A percentile compares a stretch with the other conserved stretches of the same genome.
Evolutionary conservation across 23 red algal species (phyloP).

Genomic region (Agarophyton chilense): DNA sequence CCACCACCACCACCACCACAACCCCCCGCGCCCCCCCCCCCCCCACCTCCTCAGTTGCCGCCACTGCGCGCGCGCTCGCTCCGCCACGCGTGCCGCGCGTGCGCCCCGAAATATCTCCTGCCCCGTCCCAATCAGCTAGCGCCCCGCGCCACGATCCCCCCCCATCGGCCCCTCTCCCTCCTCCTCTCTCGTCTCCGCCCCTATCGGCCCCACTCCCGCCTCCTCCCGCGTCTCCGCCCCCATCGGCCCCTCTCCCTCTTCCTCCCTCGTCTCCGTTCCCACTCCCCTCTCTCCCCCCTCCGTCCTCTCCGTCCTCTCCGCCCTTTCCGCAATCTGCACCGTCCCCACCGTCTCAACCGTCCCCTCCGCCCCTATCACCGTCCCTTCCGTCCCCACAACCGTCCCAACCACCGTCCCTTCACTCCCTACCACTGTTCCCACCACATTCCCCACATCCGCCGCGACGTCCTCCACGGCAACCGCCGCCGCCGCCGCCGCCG

Average conservation of each 20-base stretch:
- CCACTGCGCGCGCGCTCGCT: neutral
- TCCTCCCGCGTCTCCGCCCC: neutral
- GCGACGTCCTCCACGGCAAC: neutral
- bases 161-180: neutral
- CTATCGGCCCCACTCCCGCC: neutral
- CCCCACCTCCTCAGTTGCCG: too few species aligned
- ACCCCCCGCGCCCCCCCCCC: too few species aligned
- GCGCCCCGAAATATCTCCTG: neutral
- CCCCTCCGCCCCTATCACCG: neutral
- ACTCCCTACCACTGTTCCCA: neutral
- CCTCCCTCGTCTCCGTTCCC: neutral
- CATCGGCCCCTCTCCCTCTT: neutral
- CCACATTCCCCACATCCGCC: constrained; percentile 3
- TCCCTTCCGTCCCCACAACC: neutral
- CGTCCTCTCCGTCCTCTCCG: neutral
- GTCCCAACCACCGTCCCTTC: neutral
- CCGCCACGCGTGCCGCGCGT: neutral
- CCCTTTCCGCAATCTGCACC: neutral
- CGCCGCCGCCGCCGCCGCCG: neutral
- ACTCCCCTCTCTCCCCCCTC: neutral
- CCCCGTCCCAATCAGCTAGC: neutral
- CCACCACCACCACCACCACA: neutral
- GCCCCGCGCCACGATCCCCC: neutral
- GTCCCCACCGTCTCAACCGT: constrained; percentile 3
- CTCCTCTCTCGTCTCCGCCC: neutral